phyloP scores from a whole-genome alignment of 2,329 filamentous ascomycete species.

The Dactylellina cionopaga region DNA sequence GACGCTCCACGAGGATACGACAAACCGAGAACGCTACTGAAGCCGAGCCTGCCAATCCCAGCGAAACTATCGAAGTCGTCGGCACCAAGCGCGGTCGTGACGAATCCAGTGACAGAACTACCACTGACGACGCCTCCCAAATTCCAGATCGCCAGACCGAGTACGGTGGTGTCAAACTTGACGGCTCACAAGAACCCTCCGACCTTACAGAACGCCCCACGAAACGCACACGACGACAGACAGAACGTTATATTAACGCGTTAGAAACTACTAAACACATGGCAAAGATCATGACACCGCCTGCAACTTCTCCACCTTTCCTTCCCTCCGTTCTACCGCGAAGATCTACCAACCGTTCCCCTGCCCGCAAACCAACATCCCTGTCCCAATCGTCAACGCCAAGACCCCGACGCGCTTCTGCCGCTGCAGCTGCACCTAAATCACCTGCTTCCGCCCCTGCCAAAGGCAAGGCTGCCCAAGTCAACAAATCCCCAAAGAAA shows the following conservation, averaged over 20 bases:
- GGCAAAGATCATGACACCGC: conserved; percentile 50
- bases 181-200: conserved; percentile 1
- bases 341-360: conserved; percentile 30
- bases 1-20: conserved; percentile 39
- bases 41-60: not conserved
- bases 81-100: conserved; percentile 40
- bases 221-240: conserved; percentile 45
- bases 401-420: conserved; percentile 8
- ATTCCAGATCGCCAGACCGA: conserved; percentile 34
- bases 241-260: conserved; percentile 49
- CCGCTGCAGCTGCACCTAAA: not conserved
- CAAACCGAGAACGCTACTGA: conserved; percentile 12
- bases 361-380: too few species aligned
- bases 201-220: conserved; percentile 34
- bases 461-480: conserved; percentile 8
- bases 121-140: conserved; percentile 21
- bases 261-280: conserved; percentile 42
- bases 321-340: conserved; percentile 40
- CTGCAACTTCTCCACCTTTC: conserved; percentile 42
- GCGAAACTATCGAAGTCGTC: conserved; percentile 31
- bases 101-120: conserved; percentile 37
- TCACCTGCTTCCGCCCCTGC: conserved; percentile 17
- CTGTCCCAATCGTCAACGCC: conserved; percentile 12
- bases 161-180: conserved; percentile 2
- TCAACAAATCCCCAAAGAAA: conserved; percentile 17